Evolutionary conservation across 2,329 filamentous ascomycete species (phyloP), one percentile per base, ranked within the genome.

Genomic region (Aureobasidium zeae): DNA sequence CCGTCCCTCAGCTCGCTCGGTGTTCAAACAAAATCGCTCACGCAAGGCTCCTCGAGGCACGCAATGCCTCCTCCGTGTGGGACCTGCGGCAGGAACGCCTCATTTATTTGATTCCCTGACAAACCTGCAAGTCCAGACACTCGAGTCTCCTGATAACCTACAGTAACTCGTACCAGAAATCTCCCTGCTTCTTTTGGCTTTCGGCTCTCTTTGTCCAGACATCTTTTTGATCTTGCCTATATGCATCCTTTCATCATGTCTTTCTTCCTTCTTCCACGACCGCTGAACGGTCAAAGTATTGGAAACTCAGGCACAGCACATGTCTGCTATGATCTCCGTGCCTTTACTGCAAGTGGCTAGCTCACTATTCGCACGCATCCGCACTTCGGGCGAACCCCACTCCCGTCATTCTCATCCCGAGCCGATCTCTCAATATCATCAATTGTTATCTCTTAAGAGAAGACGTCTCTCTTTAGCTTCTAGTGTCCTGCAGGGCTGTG

Each of bases 21-120:
- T 30, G 21, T 13, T 13, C 36, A 25, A 13, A 17, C 37, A 41
- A 31, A 20, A 21, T 9, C 29, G 33, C 30, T 9, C 38, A 34
- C 38, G 30, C 39, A 43, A 30, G 30, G 39, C 33, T 43, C n/a
- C n/a, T 43, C 29, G 30, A 43, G 39, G 39, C 39, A 43, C 39
- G 39, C 31, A 43, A 43, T 34, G 21, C 37, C 20, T 20, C 28
- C 24, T 31, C 17, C 25, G 36, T 43, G 39, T 43, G 39, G 39
- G 39, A 43, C 39, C 39, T 43, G 39, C 39, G 39, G 39, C 39
- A 43, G 39, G 28, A 43, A 34, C 39, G 39, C 39, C 39, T 43
- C 39, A 24, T 43, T 43, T 30, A 43, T 34, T n/a, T 34, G 39
- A 43, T 31, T 41, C 29, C 39, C 29, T 24, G 33, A 13, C 5